phyloP scores from a whole-genome alignment of 257 asterid genomes.

The Solanum chmielewskii region DNA sequence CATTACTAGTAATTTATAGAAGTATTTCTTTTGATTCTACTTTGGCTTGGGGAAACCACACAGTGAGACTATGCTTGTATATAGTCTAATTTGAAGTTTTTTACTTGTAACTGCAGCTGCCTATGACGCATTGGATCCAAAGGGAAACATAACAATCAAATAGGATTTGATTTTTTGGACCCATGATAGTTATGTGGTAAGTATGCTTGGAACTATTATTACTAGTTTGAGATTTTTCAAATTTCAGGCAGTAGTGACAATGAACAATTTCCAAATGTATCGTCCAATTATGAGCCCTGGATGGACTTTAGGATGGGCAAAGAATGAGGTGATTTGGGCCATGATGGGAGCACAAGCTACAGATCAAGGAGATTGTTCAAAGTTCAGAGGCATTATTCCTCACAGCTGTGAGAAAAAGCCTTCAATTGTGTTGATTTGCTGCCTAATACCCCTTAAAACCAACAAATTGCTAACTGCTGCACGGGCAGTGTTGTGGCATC shows the following conservation, averaged over 20 bases:
- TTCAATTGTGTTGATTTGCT: slow-evolving; percentile 12
- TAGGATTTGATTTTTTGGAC: slow-evolving; percentile 12
- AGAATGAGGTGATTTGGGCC: slow-evolving; percentile 12
- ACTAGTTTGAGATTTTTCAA: neutral
- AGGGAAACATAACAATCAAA: slow-evolving; percentile 12
- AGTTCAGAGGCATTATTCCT: slow-evolving; percentile 8
- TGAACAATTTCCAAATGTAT: slow-evolving; percentile 15
- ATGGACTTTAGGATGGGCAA: slow-evolving; percentile 19
- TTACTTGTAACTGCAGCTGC: neutral
- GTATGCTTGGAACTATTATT: too few relatives aligned
- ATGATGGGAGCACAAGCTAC: slow-evolving; percentile 19
- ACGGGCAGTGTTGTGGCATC: slow-evolving; percentile 11
- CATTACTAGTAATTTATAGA: too few relatives aligned
- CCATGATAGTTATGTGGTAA: slow-evolving; percentile 13
- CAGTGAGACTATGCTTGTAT: too few relatives aligned
- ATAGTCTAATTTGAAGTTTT: too few relatives aligned
- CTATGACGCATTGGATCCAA: slow-evolving; percentile 5
- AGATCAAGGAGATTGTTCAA: slow-evolving; percentile 21
- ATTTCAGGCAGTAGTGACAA: slow-evolving; percentile 8
- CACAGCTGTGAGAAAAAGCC: slow-evolving; percentile 14
- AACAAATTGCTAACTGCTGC: slow-evolving; percentile 20
- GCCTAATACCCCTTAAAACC: slow-evolving; percentile 11
- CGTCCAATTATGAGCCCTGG: slow-evolving; percentile 10
- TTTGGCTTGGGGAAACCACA: too few relatives aligned
- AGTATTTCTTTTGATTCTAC: too few relatives aligned